Conservation (phyloP, 768 basidiomycete species). For the Boletus sp. region DNA sequence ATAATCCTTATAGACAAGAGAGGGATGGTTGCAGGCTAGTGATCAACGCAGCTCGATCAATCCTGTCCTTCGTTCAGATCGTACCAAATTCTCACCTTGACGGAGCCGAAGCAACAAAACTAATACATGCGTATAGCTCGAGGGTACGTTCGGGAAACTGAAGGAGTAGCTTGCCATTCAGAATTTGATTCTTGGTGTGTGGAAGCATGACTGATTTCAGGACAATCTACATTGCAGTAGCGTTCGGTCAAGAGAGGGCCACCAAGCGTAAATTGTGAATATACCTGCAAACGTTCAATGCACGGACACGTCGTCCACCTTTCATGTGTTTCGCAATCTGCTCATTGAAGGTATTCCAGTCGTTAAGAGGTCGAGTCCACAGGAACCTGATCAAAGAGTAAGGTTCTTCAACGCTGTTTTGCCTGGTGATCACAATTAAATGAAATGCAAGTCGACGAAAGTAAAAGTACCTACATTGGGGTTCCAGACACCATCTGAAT, state of each 20-base stretch:
- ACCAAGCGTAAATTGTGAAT: constrained; percentile 2
- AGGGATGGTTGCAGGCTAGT: constrained; percentile 87
- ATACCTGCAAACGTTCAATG: constrained; percentile 82
- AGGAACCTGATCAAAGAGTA: constrained; percentile 90
- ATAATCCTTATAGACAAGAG: constrained; percentile 76
- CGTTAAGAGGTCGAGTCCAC: constrained; percentile 74
- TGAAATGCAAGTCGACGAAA: not conserved
- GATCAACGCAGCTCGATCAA: not conserved
- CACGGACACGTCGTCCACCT: constrained; percentile 54
- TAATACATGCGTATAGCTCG: constrained; percentile 69
- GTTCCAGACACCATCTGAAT: constrained; percentile 85
- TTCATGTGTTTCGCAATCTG: constrained; percentile 82
- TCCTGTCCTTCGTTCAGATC: not conserved
- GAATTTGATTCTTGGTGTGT: constrained; percentile 67
- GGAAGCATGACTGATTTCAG: constrained; percentile 87
- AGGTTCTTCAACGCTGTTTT: constrained; percentile 90
- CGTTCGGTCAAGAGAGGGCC: not conserved
- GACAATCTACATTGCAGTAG: constrained; percentile 53
- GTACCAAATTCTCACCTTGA: constrained; percentile 60
- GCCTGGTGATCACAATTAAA: constrained; percentile 39
- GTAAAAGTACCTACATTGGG: constrained; percentile 50
- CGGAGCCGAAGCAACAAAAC: constrained; percentile 77
- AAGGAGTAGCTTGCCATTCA: constrained; percentile 82
- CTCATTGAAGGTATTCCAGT: constrained; percentile 76
- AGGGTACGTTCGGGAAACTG: constrained; percentile 75